phyloP scores from a whole-genome alignment of 2,329 filamentous ascomycete species.

The Scopulariopsis brevicaulis region DNA sequence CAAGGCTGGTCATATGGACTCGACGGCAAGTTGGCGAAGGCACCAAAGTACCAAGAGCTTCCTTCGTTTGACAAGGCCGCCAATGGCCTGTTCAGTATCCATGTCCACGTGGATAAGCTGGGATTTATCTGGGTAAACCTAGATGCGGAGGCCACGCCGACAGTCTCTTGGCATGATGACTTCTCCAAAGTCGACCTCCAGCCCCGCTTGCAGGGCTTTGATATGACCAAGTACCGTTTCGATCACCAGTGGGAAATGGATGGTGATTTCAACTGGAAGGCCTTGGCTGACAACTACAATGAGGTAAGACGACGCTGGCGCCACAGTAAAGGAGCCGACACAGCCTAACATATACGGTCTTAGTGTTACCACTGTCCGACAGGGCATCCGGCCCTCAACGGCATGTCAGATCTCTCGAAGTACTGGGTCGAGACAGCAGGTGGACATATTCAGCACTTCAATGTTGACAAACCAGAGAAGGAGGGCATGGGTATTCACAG shows the following conservation, averaged over 20 bases:
- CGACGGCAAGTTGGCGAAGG: constrained; percentile 30
- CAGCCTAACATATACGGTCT: background rate
- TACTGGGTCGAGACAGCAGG: constrained; percentile 24
- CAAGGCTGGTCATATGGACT: constrained; percentile 31
- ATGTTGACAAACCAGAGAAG: constrained; percentile 21
- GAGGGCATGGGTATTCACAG: constrained; percentile 20
- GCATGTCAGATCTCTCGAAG: constrained; percentile 29
- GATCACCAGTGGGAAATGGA: constrained; percentile 20
- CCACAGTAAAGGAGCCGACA: background rate
- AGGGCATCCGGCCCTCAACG: constrained; percentile 31
- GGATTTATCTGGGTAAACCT: constrained; percentile 41
- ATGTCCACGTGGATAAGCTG: constrained; percentile 29
- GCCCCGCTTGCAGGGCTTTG: constrained; percentile 11
- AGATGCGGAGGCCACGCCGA: constrained; percentile 22
- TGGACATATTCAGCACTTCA: constrained; percentile 23
- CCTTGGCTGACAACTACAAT: constrained; percentile 35
- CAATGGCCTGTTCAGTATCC: constrained; percentile 32
- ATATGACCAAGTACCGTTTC: constrained; percentile 15
- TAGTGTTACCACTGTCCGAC: constrained; percentile 34
- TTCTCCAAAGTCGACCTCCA: constrained; percentile 17
- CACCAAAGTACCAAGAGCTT: constrained; percentile 27
- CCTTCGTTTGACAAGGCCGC: constrained; percentile 24
- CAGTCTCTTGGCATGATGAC: constrained; percentile 29
- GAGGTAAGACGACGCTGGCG: constrained; percentile 10
- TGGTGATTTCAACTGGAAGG: constrained; percentile 26